Percentiles rank a stretch among this genome's conserved stretches.
Conservation (phyloP, 129 eudicot species). For the Centaurea solstitialis region DNA sequence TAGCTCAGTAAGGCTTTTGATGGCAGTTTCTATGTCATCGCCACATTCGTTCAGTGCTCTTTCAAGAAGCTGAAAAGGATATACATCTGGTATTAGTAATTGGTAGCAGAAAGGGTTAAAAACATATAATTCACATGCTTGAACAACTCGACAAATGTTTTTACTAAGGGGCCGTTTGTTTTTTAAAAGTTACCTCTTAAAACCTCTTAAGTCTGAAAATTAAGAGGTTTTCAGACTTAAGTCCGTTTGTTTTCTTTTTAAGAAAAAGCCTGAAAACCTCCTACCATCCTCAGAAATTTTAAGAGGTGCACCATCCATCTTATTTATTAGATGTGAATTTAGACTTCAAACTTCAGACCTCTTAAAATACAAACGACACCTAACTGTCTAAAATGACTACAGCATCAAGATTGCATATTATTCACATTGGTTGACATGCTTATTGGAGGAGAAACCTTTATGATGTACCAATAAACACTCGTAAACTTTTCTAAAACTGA, state of each 20-base stretch:
- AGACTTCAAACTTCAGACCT: too few species aligned
- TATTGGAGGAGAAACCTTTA: background rate
- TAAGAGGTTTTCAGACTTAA: too few species aligned
- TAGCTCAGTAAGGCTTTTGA: slow-evolving; percentile 71
- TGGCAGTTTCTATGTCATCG: slow-evolving; percentile 84
- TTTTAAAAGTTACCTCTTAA: too few species aligned
- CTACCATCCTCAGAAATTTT: too few species aligned
- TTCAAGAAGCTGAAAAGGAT: slow-evolving; percentile 61
- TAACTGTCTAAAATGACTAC: background rate
- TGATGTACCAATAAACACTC: background rate
- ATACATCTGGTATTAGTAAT: background rate
- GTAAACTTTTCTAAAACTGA: background rate
- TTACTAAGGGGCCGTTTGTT: too few species aligned
- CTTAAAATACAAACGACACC: too few species aligned
- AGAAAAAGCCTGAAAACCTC: too few species aligned
- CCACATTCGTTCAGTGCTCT: slow-evolving; percentile 75
- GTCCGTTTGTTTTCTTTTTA: too few species aligned
- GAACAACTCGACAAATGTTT: background rate
- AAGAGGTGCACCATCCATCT: too few species aligned
- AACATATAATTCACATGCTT: background rate
- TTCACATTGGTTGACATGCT: background rate
- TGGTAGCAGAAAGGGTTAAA: background rate
- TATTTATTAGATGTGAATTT: too few species aligned
- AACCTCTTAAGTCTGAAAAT: too few species aligned
- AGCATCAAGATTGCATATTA: background rate